These are phyloP conservation scores for Byssochlamys sp. DNA, from an alignment of 2,329 filamentous ascomycete genomes.

Conservation along the genomic window DNA sequence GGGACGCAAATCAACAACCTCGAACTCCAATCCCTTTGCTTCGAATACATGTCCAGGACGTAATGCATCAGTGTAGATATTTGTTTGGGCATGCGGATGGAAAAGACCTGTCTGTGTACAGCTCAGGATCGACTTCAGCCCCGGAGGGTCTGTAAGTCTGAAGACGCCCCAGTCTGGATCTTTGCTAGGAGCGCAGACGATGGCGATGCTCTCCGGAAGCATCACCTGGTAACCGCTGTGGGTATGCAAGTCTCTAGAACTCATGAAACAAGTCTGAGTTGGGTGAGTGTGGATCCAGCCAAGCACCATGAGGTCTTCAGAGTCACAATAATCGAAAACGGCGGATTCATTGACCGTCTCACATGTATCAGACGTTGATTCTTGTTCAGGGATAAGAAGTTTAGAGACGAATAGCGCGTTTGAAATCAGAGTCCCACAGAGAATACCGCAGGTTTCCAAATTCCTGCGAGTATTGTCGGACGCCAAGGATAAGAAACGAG, in stretches of 20 bases:
- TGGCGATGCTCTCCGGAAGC: slow-evolving; percentile 90
- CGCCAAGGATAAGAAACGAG: slow-evolving; percentile 65
- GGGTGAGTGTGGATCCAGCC: slow-evolving; percentile 99
- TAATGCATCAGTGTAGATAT: slow-evolving; percentile 68
- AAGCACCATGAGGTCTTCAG: slow-evolving; percentile 70
- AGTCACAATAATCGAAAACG: slow-evolving; percentile 81
- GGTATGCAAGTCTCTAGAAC: slow-evolving; percentile 83
- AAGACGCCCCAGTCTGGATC: slow-evolving; percentile 75
- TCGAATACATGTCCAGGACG: slow-evolving; percentile 64
- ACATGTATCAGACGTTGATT: slow-evolving; percentile 82
- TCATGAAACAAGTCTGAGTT: slow-evolving; percentile 95
- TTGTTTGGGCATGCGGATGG: slow-evolving; percentile 61
- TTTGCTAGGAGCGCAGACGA: slow-evolving; percentile 84
- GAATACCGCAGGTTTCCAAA: slow-evolving; percentile 87
- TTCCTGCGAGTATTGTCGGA: slow-evolving; percentile 67
- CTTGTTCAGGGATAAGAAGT: slow-evolving; percentile 83
- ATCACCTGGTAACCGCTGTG: slow-evolving; percentile 91
- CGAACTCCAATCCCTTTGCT: slow-evolving; percentile 55
- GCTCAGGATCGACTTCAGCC: slow-evolving; percentile 70
- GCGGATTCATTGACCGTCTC: slow-evolving; percentile 80
- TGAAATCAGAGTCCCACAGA: slow-evolving; percentile 81
- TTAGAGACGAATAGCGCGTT: slow-evolving; percentile 87
- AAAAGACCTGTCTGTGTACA: slow-evolving; percentile 74
- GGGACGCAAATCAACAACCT: slow-evolving; percentile 54
- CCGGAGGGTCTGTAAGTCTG: slow-evolving; percentile 83